phyloP scores from a whole-genome alignment of 2,329 filamentous ascomycete genomes.

The Fusarium papillatum region DNA sequence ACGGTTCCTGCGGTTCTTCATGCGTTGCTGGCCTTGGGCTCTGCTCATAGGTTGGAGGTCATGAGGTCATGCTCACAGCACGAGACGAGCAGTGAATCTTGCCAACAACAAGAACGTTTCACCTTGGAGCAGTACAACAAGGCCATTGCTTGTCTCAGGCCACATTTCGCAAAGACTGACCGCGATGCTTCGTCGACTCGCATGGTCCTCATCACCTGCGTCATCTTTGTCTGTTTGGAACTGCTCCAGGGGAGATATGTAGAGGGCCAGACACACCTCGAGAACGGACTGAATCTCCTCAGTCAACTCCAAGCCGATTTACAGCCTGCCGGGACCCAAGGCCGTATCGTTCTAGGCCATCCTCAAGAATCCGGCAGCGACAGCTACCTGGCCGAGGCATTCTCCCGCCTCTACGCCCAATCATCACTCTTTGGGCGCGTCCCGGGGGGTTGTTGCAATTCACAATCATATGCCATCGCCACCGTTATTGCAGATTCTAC shows the following conservation, averaged over 20 bases:
- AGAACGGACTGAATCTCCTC: background rate
- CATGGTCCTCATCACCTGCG: background rate
- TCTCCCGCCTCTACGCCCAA: background rate
- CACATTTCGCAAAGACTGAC: background rate
- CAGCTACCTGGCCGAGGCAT: background rate
- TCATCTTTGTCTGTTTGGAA: background rate
- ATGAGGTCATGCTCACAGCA: background rate
- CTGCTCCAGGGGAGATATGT: background rate
- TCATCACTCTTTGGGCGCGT: background rate
- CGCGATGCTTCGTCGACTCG: background rate
- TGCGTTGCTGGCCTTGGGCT: background rate
- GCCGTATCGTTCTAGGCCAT: background rate
- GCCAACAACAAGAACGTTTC: background rate
- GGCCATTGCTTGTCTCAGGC: background rate
- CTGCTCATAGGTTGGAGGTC: background rate
- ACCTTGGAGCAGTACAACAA: background rate
- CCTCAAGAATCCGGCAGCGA: background rate
- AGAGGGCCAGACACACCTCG: background rate
- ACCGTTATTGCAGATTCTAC: background rate
- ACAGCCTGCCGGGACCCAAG: background rate
- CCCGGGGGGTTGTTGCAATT: background rate
- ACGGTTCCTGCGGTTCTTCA: background rate
- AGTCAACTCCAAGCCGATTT: background rate
- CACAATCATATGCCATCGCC: background rate
- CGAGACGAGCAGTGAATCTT: background rate